Conservation (phyloP, 495 filamentous ascomycete species). For the Penicillium canariense region DNA sequence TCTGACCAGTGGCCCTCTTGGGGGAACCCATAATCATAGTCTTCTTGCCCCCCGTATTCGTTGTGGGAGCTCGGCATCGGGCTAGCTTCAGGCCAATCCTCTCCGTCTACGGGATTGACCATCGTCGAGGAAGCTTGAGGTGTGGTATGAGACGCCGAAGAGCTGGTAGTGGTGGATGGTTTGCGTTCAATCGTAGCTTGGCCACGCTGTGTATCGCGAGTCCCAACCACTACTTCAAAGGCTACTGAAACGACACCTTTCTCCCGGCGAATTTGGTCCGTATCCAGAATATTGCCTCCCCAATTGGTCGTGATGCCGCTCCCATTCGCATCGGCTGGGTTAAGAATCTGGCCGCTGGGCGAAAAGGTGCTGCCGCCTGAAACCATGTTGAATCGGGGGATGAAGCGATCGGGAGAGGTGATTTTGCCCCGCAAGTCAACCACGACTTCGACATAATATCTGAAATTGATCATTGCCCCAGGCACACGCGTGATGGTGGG, state of each 20-base stretch:
- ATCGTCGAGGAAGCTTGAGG: conserved; percentile 3
- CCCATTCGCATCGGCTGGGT: conserved; percentile 37
- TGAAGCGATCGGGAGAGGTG: conserved; percentile 61
- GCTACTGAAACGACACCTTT: conserved; percentile 81
- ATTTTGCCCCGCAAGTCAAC: conserved; percentile 88
- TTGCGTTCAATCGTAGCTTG: conserved; percentile 43
- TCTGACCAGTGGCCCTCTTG: conserved; percentile 33
- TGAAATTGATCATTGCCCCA: conserved; percentile 88
- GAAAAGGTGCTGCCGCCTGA: conserved; percentile 46
- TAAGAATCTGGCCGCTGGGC: conserved; percentile 48
- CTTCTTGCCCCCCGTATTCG: conserved; percentile 36
- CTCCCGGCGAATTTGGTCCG: conserved; percentile 77
- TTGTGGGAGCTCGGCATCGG: conserved; percentile 22
- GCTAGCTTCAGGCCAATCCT: conserved; percentile 31
- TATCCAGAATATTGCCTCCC: conserved; percentile 82
- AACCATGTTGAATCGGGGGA: conserved; percentile 57
- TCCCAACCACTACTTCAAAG: conserved; percentile 88
- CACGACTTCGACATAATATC: conserved; percentile 89
- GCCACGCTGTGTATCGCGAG: conserved; percentile 68
- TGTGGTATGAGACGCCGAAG: conserved; percentile 16
- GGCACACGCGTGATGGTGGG: conserved; percentile 89
- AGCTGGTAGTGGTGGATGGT: conserved; percentile 24
- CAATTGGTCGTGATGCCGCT: conserved; percentile 50
- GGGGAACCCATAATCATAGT: conserved; percentile 38
- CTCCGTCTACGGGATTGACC: conserved; percentile 25